These are phyloP conservation scores for Crotalaria pallida DNA, from an alignment of 306 rosid genomes.

Conservation along the genomic window DNA sequence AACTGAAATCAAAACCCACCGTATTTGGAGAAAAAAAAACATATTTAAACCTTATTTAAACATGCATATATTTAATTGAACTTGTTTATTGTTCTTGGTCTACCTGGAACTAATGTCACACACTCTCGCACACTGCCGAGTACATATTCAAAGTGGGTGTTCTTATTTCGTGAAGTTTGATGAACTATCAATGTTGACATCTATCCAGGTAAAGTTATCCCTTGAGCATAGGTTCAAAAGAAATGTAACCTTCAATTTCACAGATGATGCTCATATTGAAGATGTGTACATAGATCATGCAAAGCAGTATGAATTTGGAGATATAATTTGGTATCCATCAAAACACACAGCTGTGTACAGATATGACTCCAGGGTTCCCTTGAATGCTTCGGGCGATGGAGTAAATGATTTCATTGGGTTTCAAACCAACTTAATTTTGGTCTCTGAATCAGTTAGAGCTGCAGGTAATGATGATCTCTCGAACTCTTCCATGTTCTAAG, in stretches of 20 bases:
- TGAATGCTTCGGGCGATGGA: constrained; percentile 46
- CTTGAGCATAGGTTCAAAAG: constrained; percentile 62
- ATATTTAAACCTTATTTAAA: no score
- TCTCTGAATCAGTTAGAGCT: constrained; percentile 48
- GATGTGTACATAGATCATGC: constrained; percentile 45
- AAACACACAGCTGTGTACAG: constrained; percentile 51
- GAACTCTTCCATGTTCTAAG: not conserved
- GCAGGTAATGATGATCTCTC: constrained; percentile 34
- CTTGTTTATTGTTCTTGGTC: not conserved
- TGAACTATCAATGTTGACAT: not conserved
- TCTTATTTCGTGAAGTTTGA: not conserved
- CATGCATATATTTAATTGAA: no score
- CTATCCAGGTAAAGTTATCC: constrained; percentile 56
- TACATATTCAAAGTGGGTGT: not conserved
- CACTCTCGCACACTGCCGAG: not conserved
- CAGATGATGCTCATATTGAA: constrained; percentile 40
- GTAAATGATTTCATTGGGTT: constrained; percentile 61
- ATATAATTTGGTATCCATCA: constrained; percentile 78
- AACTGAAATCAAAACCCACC: no score
- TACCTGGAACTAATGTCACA: not conserved
- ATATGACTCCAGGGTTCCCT: constrained; percentile 56
- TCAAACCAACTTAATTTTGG: constrained; percentile 41
- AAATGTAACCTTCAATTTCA: constrained; percentile 51
- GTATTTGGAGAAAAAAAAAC: no score
- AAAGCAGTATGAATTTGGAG: constrained; percentile 58